Conservation (phyloP, 192 early-diverging fungal species). For the Coemansia asiatica region DNA sequence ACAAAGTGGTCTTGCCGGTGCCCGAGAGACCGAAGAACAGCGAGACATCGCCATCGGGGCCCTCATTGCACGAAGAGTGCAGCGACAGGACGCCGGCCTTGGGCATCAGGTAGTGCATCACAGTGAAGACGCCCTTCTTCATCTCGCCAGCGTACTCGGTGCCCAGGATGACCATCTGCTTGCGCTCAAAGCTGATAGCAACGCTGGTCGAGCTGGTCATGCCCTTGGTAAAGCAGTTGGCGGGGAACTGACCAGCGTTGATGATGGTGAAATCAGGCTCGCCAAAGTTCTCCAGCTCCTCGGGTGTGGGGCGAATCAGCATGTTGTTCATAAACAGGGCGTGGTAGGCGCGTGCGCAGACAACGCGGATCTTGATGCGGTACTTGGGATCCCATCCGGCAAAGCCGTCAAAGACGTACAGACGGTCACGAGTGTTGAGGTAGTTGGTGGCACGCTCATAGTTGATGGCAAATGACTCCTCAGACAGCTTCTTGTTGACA, state of each 20-base stretch:
- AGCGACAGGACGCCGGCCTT: conserved; percentile 63
- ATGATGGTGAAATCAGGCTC: conserved; percentile 97
- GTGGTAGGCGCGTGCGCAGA: conserved; percentile 95
- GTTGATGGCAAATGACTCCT: conserved; percentile 86
- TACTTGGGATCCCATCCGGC: conserved; percentile 99
- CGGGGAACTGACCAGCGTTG: conserved; percentile 94
- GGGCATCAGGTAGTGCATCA: conserved; percentile 99
- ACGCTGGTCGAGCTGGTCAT: conserved; percentile 95
- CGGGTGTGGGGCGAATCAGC: conserved; percentile 90
- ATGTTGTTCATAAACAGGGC: conserved; percentile 98
- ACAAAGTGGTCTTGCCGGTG: conserved; percentile 98
- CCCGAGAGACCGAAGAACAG: conserved; percentile 98
- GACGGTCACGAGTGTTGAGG: conserved; percentile 88
- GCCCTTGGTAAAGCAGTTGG: conserved; percentile 90
- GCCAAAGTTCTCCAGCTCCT: conserved; percentile 90
- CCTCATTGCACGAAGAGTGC: conserved; percentile 91
- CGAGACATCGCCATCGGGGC: conserved; percentile 84
- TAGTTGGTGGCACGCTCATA: conserved; percentile 95
- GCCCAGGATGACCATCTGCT: conserved; percentile 97
- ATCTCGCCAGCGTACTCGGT: conserved; percentile 99
- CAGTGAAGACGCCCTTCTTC: conserved; percentile 99
- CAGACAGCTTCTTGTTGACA: conserved; percentile 89
- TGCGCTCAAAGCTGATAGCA: conserved; percentile 87
- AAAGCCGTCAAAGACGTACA: conserved; percentile 96
- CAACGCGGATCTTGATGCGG: conserved; percentile 94